Evolutionary conservation across 2,329 filamentous ascomycete species (phyloP), one percentile per base, ranked within the genome.

Genomic region (Chalara sp.): DNA sequence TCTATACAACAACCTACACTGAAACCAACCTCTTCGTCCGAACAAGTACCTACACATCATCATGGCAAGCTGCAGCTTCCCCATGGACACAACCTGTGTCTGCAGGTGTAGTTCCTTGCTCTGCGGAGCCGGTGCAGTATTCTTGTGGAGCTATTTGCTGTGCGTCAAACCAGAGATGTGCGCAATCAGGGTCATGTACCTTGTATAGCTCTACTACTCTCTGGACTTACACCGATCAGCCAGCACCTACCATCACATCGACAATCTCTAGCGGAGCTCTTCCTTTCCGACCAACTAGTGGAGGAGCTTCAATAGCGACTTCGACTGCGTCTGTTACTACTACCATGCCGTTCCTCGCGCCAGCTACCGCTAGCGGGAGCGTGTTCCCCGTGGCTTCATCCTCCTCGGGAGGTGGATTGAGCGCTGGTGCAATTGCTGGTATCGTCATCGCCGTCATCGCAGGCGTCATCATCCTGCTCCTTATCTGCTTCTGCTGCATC

Each of bases 401-500:
- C 32, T 39, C 40, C 13, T 50, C 45, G 21, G 44, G 70, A 42
- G 45, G 70, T 42, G 69, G 65, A 13, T 75, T 91, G 49, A 87
- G 83, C 60, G 78, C 75, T 42, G 87, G 86, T 48, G 87, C 85
- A 53, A 91, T 91, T 60, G 87, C 87, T 12, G 87, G 87, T 53
- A 91, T 91, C 61, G 87, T 91, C 57, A 83, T 91, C 50, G 87
- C 87, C 55, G 78, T 81, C 8, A 74, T 91, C 46, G 76, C 78
- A 11, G 87, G 84, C 55, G 73, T 89, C 35, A 68, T 76, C 40
- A 72, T 91, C 2, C 77, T 91, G 28, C 71, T 84, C 5, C 75
- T 87, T 6, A 70, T 90, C 62, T 89, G 85, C 73, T 83, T 87
- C 71, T 90, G 82, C 76, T 88, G 85, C 72, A 82, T 84, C 53